A percentile compares a stretch with the other conserved stretches of the same genome.
Evolutionary conservation across 306 rosid species (phyloP).

Genomic region (Inga laurina): DNA sequence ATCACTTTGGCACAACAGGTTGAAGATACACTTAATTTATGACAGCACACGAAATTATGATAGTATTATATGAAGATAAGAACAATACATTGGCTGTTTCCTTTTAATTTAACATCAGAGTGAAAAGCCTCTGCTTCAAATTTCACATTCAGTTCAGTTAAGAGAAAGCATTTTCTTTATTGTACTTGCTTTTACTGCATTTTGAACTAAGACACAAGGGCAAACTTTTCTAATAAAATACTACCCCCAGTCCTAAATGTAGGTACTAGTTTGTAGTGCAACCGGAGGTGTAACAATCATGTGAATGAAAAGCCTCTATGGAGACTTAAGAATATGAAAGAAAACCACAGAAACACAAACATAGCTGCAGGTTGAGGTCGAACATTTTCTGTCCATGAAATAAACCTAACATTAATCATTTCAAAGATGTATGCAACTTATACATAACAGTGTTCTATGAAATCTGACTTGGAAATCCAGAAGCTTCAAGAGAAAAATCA

Average conservation of each 20-base stretch:
- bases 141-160: neutral
- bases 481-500: neutral
- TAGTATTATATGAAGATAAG: neutral
- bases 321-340: neutral
- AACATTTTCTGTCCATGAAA: neutral
- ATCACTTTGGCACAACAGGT: neutral
- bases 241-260: too few relatives aligned
- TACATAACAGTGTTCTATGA: neutral
- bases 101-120: neutral
- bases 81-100: slow-evolving; percentile 3
- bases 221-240: neutral
- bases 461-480: neutral
- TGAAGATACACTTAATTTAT: neutral
- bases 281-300: neutral
- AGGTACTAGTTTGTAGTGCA: too few relatives aligned
- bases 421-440: neutral
- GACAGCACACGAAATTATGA: neutral
- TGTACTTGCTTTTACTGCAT: neutral
- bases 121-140: neutral
- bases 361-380: neutral
- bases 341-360: neutral
- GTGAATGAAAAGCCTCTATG: neutral
- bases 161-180: neutral
- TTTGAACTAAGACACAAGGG: neutral
- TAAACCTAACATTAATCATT: neutral